These are phyloP conservation scores for Gracilaria domingensis DNA, from an alignment of 23 red algal genomes.

Conservation along the genomic window DNA sequence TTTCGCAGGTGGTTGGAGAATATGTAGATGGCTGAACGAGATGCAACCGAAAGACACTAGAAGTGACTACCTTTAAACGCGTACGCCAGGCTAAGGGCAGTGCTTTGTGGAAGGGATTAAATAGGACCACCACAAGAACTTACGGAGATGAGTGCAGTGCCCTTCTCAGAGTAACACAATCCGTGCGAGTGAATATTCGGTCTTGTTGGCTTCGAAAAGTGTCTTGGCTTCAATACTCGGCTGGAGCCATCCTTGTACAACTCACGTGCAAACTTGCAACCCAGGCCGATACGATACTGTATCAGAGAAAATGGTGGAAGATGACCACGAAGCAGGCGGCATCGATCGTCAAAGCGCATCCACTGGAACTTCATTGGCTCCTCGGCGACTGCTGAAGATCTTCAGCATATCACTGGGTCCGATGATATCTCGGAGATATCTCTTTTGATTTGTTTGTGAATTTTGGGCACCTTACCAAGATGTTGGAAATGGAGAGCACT, in stretches of 20 bases:
- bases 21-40: background rate
- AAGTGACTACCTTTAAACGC: no score
- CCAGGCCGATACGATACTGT: no score
- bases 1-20: background rate
- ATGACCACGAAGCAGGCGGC: background rate
- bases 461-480: background rate
- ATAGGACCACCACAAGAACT: no score
- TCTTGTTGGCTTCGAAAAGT: no score
- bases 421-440: conserved; percentile 7
- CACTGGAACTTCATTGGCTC: conserved; percentile 5
- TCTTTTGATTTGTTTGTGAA: conserved; percentile 17
- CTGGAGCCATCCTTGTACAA: no score
- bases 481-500: background rate
- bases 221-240: no score
- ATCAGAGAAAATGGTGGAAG: background rate
- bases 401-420: background rate
- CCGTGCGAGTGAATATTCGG: no score
- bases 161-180: no score
- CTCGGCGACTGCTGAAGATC: background rate
- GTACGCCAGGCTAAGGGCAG: no score
- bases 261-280: no score
- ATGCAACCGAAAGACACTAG: background rate
- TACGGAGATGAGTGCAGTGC: no score
- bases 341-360: background rate
- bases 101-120: no score